A percentile compares a stretch with the other conserved stretches of the same genome.
These are phyloP conservation scores for Penicillium digitatum DNA, from an alignment of 2,329 filamentous ascomycete genomes.

Conservation along the genomic window DNA sequence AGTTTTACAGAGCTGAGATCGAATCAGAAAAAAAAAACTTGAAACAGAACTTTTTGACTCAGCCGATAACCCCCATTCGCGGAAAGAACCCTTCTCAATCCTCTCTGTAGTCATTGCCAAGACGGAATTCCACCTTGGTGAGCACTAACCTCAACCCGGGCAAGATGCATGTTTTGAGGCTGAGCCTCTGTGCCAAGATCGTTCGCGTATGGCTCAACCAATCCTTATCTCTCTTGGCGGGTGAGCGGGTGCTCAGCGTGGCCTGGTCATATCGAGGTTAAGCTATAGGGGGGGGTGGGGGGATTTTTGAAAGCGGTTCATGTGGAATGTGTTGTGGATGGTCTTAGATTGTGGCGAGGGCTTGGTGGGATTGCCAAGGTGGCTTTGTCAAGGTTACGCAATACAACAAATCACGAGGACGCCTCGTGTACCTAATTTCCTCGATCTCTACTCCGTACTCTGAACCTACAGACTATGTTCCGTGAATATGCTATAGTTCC, in stretches of 20 bases:
- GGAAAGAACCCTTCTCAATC: background rate
- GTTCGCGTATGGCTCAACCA: background rate
- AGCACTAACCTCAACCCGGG: background rate
- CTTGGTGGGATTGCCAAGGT: background rate
- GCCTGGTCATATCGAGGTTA: background rate
- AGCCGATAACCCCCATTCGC: background rate
- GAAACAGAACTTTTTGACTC: background rate
- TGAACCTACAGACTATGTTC: background rate
- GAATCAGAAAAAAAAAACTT: background rate
- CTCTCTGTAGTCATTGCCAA: background rate
- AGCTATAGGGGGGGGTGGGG: background rate
- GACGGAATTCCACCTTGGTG: background rate
- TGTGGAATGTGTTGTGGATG: background rate
- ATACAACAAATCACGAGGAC: background rate
- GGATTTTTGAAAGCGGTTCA: background rate
- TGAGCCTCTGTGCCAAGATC: background rate
- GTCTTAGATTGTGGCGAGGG: background rate
- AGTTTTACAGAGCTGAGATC: background rate
- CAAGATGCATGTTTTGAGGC: background rate
- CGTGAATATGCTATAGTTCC: background rate
- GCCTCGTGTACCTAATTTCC: background rate
- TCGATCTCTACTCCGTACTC: background rate
- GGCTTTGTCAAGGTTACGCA: background rate
- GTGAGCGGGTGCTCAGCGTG: background rate
- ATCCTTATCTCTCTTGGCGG: constrained; percentile 7